These are phyloP conservation scores for Pleurotus ostreatus DNA, from an alignment of 768 basidiomycete species.

Conservation along the genomic window DNA sequence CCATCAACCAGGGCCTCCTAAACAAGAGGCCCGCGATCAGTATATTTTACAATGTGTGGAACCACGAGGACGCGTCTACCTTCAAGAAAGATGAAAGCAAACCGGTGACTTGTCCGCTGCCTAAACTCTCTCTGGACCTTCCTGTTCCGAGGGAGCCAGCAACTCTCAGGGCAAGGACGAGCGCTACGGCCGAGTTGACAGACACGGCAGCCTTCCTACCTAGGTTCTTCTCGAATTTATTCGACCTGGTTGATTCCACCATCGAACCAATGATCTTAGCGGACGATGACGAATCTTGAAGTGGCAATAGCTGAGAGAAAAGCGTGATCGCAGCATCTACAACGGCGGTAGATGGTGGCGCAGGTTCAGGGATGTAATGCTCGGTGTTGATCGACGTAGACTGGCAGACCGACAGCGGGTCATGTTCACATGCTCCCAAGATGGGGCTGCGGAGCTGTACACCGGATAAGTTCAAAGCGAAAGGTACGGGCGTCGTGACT, in stretches of 20 bases:
- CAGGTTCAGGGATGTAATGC: conserved; percentile 51
- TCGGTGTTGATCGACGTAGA: conserved; percentile 38
- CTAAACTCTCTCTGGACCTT: conserved; percentile 57
- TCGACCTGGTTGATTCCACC: conserved; percentile 48
- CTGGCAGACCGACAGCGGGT: conserved; percentile 70
- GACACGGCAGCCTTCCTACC: conserved; percentile 83
- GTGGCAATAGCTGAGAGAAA: conserved; percentile 73
- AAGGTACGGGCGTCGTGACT: conserved; percentile 16
- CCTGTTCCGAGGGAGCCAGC: background rate
- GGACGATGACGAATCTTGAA: conserved; percentile 60
- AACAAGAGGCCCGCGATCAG: background rate
- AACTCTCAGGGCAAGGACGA: conserved; percentile 56
- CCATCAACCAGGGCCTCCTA: conserved; percentile 81
- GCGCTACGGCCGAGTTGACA: conserved; percentile 73
- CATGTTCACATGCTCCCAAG: conserved; percentile 78
- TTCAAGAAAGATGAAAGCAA: conserved; percentile 72
- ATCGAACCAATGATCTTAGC: conserved; percentile 34
- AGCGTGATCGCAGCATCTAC: conserved; percentile 89
- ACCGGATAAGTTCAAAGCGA: background rate
- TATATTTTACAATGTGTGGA: too few relatives aligned
- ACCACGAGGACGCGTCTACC: conserved; percentile 33
- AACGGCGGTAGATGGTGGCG: conserved; percentile 75
- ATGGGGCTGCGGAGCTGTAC: conserved; percentile 9
- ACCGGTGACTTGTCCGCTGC: conserved; percentile 56
- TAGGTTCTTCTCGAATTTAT: conserved; percentile 19